Evolutionary conservation across 1,284 basidiomycete species (phyloP), one percentile per base, ranked within the genome.

Genomic region (Volvariella volvacea): DNA sequence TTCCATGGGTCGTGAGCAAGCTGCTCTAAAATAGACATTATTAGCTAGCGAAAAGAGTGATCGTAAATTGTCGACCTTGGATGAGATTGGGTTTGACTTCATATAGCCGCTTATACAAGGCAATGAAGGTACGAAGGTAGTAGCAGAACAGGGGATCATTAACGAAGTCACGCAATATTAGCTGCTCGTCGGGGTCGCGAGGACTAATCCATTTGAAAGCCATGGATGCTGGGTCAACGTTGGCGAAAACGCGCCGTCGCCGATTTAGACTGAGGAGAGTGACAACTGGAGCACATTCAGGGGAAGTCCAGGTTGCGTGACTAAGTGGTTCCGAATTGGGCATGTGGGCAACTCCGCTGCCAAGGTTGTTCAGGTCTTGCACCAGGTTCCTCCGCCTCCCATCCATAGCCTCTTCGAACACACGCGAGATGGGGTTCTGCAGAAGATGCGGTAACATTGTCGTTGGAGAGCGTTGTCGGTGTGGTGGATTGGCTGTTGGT

Each of bases 381-480:
- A n/a, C n/a, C n/a, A n/a, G n/a, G n/a, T n/a, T n/a, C n/a, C n/a
- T n/a, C n/a, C n/a, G n/a, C n/a, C n/a, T n/a, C 25, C 12, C 25
- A 28, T 28, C 25, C 25, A 6, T 12, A 28, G 25, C 25, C 25
- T 28, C 6, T 28, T 12, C 25, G 12, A 28, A 6, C 25, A 28
- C 25, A 28, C 25, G n/a, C n/a, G n/a, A n/a, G 12, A 88, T 89
- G 86, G 83, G 81, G 20, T 89, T 88, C 53, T 89, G 87, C 64
- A 73, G 83, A 50, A 72, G 83, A 61, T 89, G 86, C 54, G 87
- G 86, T 49, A 82, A 88, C 50, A 88, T 89, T 48, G 85, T 88
- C 21, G 56, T 69, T 37, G 80, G 78, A 37, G 61, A 65, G 39
- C 78, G 80, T 44, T 88, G 86, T 62, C 82, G 78, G 64, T 89